These are phyloP conservation scores for Neofusicoccum kwambonambiense DNA, from an alignment of 2,329 filamentous ascomycete species.

Conservation along the genomic window DNA sequence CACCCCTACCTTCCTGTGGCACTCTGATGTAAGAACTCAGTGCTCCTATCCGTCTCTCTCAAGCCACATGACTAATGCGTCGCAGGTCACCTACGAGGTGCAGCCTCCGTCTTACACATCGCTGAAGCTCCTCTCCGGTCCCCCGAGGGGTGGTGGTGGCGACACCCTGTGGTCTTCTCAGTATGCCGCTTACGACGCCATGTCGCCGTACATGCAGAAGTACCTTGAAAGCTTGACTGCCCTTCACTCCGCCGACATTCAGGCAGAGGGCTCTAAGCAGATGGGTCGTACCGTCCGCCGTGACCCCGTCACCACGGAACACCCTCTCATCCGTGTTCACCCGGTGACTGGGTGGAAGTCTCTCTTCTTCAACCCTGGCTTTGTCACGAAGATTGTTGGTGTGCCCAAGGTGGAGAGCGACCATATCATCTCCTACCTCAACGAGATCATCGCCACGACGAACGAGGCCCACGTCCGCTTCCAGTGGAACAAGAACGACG, in stretches of 20 bases:
- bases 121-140: constrained; percentile 54
- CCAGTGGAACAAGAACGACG: constrained; percentile 63
- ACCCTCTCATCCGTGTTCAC: constrained; percentile 59
- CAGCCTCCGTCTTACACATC: constrained; percentile 59
- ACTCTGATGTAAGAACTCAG: constrained; percentile 48
- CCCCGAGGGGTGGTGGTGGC: constrained; percentile 55
- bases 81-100: constrained; percentile 55
- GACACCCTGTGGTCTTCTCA: constrained; percentile 59
- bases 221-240: constrained; percentile 59
- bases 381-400: constrained; percentile 58
- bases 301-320: constrained; percentile 53
- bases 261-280: constrained; percentile 51
- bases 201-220: constrained; percentile 56
- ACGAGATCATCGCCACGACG: constrained; percentile 55
- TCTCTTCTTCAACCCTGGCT: constrained; percentile 60
- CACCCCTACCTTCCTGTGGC: constrained; percentile 56
- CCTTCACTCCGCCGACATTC: constrained; percentile 55
- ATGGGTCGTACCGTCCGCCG: constrained; percentile 53
- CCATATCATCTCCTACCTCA: constrained; percentile 52
- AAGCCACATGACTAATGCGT: constrained; percentile 23
- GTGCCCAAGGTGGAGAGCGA: constrained; percentile 57
- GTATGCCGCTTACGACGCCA: constrained; percentile 58
- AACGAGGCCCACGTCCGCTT: constrained; percentile 70
- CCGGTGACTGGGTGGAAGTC: constrained; percentile 63
- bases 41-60: neutral